Conservation (phyloP, 1,139 yeast species). For the Kodamaea plutei region DNA sequence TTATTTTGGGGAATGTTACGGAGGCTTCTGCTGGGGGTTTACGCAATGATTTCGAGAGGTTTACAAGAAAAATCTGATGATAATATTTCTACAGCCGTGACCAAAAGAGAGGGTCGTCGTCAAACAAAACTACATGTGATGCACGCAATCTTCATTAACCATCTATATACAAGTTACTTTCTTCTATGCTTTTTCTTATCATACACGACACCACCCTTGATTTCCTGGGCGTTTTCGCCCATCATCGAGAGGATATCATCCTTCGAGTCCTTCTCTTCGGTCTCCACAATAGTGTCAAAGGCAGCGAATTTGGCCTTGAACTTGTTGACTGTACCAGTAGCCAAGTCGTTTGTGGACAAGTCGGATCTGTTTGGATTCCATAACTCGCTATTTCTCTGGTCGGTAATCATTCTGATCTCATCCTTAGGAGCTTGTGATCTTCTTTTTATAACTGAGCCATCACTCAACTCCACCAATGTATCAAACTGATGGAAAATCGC, state of each 20-base stretch:
- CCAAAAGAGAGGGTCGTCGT: too few relatives aligned
- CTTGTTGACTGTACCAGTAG: slow-evolving; percentile 80
- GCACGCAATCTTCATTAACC: too few relatives aligned
- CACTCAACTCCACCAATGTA: slow-evolving; percentile 80
- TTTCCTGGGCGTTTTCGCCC: slow-evolving; percentile 59
- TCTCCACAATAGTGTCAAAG: slow-evolving; percentile 31
- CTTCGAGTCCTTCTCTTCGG: slow-evolving; percentile 11
- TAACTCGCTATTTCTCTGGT: slow-evolving; percentile 77
- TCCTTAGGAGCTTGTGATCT: slow-evolving; percentile 85
- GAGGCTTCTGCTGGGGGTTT: too few relatives aligned
- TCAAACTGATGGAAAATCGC: slow-evolving; percentile 89
- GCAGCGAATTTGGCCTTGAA: slow-evolving; percentile 74
- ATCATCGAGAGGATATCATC: slow-evolving; percentile 60
- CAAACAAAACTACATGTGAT: too few relatives aligned
- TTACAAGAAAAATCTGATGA: too few relatives aligned
- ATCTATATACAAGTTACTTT: slow-evolving; percentile 14
- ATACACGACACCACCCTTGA: slow-evolving; percentile 58
- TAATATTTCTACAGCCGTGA: too few relatives aligned
- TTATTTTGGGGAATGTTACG: too few relatives aligned
- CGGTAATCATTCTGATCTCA: slow-evolving; percentile 81
- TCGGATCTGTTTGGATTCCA: slow-evolving; percentile 91
- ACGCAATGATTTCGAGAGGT: too few relatives aligned
- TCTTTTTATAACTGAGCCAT: slow-evolving; percentile 83
- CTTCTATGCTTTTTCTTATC: slow-evolving; percentile 45
- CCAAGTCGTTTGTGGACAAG: slow-evolving; percentile 68